Base-by-base conservation (phyloP, 345 rosid species). In the Brassica carinata region DNA sequence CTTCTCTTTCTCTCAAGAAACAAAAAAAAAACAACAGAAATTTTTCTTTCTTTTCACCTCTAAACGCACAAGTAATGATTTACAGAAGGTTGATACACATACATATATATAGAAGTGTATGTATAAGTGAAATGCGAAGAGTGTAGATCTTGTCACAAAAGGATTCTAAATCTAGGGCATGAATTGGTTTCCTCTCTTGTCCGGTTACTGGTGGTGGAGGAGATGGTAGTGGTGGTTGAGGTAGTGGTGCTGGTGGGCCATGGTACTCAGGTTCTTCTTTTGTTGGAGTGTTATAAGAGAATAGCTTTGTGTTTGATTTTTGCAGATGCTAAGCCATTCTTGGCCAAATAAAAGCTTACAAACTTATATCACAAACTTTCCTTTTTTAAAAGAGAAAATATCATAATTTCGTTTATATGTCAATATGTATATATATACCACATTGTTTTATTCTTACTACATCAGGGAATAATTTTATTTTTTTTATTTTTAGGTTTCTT, bases 151-250 rank as follows among this genome's bases (percentile, higher is more conserved):
- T 61, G 78, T 67, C 64, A n/a, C 1, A 68, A 68, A 80, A 74
- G 18, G 83, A 74, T 74, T 74, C 72, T 81, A 17, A 80, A 64
- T 75, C 76, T 81, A 81, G 83, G 80, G 80, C 80, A 75, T 70
- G 80, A 71, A 65, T 38, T 65, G 63, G 76, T 57, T 74, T 74
- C 59, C 70, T 74, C 75, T 57, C 78, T 67, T 73, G 57, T 67
- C 57, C 70, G 59, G 71, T 80, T 71, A 19, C 14, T 67, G 83
- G 30, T 79, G 70, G 77, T 27, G 82, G 67, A 2, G 69, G 73
- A 30, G 27, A 31, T 1, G 27, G 64, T 59, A 23, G 64, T 59
- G 64, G 64, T 57, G 29, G 69, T 65, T 10, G 66, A 26, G 30
- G 59, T 53, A 7, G 71, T 72, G 68, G 78, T 74, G 71, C 58